These are phyloP conservation scores for Cercospora sp. DNA, from an alignment of 2,329 filamentous ascomycete species.

Conservation along the genomic window DNA sequence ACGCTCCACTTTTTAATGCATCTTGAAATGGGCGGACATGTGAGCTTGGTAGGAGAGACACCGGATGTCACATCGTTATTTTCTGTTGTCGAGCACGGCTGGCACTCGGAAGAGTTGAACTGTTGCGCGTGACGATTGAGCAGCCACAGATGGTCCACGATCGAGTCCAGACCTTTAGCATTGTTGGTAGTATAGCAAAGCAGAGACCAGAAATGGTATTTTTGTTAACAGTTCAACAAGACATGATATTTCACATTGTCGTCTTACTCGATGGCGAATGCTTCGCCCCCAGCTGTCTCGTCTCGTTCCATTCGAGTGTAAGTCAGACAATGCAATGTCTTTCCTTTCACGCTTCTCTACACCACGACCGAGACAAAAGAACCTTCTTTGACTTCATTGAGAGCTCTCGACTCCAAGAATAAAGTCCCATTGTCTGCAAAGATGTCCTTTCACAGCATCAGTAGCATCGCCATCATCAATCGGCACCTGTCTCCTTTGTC, in stretches of 20 bases:
- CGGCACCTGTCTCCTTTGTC: neutral
- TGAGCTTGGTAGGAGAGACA: neutral
- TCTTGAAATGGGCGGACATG: neutral
- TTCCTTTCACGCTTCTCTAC: neutral
- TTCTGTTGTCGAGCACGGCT: neutral
- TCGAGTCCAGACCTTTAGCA: neutral
- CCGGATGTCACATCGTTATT: neutral
- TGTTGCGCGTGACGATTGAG: neutral
- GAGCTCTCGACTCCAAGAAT: neutral
- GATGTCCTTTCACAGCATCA: neutral
- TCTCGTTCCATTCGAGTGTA: neutral
- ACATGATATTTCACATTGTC: neutral
- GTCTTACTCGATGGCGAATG: neutral
- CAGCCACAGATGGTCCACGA: neutral
- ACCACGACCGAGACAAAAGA: neutral
- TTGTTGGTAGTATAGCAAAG: slow-evolving; percentile 9
- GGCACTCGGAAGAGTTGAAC: neutral
- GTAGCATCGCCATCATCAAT: neutral
- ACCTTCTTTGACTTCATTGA: neutral
- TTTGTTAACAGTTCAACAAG: slow-evolving; percentile 3
- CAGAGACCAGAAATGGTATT: slow-evolving; percentile 11
- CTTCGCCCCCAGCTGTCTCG: neutral
- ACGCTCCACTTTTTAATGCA: slow-evolving; percentile 5
- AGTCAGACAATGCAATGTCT: slow-evolving; percentile 7
- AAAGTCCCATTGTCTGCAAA: neutral